These are phyloP conservation scores for Trichomonascus vanleenenianus DNA, from an alignment of 805 yeast species.

Conservation along the genomic window DNA sequence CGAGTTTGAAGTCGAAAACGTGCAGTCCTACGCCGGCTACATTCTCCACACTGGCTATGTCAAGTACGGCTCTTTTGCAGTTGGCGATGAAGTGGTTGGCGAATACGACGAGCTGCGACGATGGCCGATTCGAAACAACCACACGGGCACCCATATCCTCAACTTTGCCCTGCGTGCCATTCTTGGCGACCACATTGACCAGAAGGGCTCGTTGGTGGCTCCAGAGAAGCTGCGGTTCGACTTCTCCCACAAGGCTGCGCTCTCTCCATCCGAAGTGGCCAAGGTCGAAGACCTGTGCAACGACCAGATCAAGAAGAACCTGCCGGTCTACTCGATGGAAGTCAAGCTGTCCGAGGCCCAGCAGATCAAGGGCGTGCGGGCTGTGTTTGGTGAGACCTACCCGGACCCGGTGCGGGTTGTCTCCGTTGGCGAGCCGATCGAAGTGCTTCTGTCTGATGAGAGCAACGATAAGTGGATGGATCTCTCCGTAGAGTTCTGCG, in stretches of 20 bases:
- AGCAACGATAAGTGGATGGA: slow-evolving; percentile 64
- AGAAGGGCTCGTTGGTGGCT: slow-evolving; percentile 94
- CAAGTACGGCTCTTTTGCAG: slow-evolving; percentile 64
- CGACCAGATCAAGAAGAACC: slow-evolving; percentile 60
- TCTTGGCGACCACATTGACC: slow-evolving; percentile 83
- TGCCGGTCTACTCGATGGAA: slow-evolving; percentile 72
- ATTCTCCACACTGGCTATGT: slow-evolving; percentile 90
- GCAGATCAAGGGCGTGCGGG: slow-evolving; percentile 78
- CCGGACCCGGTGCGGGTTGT: slow-evolving; percentile 99
- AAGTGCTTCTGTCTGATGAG: slow-evolving; percentile 68
- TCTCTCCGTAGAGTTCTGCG: slow-evolving; percentile 91
- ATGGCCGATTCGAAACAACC: slow-evolving; percentile 95
- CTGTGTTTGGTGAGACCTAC: slow-evolving; percentile 97
- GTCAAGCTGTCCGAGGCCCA: slow-evolving; percentile 69
- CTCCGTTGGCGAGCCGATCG: slow-evolving; percentile 86
- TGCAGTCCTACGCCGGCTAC: slow-evolving; percentile 88
- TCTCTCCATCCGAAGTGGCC: slow-evolving; percentile 60
- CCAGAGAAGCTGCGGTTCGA: slow-evolving; percentile 94
- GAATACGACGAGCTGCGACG: slow-evolving; percentile 89
- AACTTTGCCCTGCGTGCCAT: slow-evolving; percentile 83
- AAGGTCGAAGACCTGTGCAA: slow-evolving; percentile 71
- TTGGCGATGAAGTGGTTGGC: slow-evolving; percentile 69
- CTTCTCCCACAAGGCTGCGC: slow-evolving; percentile 85
- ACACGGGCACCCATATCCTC: slow-evolving; percentile 94
- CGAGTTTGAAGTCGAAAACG: slow-evolving; percentile 86